These are phyloP conservation scores for Aspergillus sergii DNA, from an alignment of 2,329 filamentous ascomycete genomes.

Conservation along the genomic window DNA sequence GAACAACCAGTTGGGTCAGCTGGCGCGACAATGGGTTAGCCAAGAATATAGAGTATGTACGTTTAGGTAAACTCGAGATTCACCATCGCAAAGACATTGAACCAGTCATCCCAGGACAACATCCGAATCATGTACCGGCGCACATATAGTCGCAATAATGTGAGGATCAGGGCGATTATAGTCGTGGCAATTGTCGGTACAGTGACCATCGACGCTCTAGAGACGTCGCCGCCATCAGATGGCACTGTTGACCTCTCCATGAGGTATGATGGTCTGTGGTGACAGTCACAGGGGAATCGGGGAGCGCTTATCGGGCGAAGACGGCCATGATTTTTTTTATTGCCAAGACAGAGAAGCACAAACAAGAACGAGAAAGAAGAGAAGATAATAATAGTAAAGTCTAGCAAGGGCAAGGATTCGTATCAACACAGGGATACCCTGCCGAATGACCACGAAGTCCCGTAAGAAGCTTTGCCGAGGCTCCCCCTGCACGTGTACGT, in stretches of 20 bases:
- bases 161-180: constrained; percentile 14
- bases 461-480: not conserved
- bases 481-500: not conserved
- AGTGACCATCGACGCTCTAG: constrained; percentile 10
- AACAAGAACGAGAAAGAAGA: not conserved
- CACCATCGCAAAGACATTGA: constrained; percentile 20
- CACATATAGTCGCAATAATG: constrained; percentile 18
- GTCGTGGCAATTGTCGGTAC: constrained; percentile 19
- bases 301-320: not conserved
- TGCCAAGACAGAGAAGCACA: not conserved
- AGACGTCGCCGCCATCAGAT: constrained; percentile 10
- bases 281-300: not conserved
- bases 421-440: not conserved
- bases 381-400: not conserved
- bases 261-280: not conserved
- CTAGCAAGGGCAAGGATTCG: not conserved
- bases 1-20: not conserved
- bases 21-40: not conserved
- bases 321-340: not conserved
- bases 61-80: not conserved
- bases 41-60: no score
- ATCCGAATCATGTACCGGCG: constrained; percentile 16
- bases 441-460: no score
- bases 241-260: constrained; percentile 4
- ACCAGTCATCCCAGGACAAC: constrained; percentile 21